phyloP scores from a whole-genome alignment of 208 protist species.

The Acanthamoeba healyi region DNA sequence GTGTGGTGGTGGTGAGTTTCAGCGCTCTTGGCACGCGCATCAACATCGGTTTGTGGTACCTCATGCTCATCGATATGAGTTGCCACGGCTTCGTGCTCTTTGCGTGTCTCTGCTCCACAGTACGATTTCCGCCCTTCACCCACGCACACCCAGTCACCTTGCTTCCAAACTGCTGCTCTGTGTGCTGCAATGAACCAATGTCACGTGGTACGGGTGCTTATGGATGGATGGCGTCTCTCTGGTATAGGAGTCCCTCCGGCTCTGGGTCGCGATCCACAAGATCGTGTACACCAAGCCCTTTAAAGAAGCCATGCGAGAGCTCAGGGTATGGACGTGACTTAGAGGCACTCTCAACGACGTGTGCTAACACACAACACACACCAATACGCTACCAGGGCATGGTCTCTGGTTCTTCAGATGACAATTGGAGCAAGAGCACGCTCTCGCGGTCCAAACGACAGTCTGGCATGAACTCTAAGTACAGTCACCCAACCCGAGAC shows the following conservation, averaged over 20 bases:
- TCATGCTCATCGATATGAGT: slow-evolving; percentile 45
- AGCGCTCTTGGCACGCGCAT: not conserved
- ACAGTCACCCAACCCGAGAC: not conserved
- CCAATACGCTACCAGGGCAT: not conserved
- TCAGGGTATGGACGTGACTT: too few species aligned
- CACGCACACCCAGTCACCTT: not conserved
- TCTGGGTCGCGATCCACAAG: not conserved
- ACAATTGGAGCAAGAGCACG: not conserved
- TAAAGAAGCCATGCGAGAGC: not conserved
- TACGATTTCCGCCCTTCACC: not conserved
- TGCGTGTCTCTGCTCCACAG: not conserved
- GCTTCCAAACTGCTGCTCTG: too few species aligned
- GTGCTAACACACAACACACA: too few species aligned
- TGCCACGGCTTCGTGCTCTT: slow-evolving; percentile 51
- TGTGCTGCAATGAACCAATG: too few species aligned
- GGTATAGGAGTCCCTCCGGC: not conserved
- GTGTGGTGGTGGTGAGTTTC: not conserved
- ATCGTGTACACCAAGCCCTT: slow-evolving; percentile 27
- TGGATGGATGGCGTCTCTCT: too few species aligned
- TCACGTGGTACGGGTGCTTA: too few species aligned
- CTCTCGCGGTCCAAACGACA: not conserved
- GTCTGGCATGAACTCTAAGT: not conserved
- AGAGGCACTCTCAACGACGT: too few species aligned
- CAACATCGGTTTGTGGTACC: slow-evolving; percentile 36
- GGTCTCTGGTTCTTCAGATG: not conserved